These are phyloP conservation scores for Samsoniella hepiali DNA, from an alignment of 2,329 filamentous ascomycete genomes.

Conservation along the genomic window DNA sequence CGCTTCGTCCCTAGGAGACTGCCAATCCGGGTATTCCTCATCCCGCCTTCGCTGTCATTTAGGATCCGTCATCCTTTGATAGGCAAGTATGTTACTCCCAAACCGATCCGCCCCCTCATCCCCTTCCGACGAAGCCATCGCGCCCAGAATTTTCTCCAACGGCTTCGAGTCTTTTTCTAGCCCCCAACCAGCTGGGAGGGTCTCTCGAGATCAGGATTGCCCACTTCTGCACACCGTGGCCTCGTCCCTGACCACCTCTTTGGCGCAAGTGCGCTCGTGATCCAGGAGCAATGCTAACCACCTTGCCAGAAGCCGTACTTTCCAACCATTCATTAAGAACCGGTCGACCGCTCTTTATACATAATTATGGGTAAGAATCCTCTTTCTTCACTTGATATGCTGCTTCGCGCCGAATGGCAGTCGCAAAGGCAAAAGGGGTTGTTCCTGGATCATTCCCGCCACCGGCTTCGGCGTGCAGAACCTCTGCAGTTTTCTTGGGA, in stretches of 20 bases:
- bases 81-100: slow-evolving; percentile 9
- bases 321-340: slow-evolving; percentile 28
- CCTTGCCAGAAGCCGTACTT: slow-evolving; percentile 29
- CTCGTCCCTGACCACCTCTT: not conserved
- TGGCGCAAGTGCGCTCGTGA: slow-evolving; percentile 1
- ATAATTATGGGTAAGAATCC: slow-evolving; percentile 42
- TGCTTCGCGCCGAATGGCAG: slow-evolving; percentile 25
- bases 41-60: slow-evolving; percentile 8
- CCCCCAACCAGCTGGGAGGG: not conserved
- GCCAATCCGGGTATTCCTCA: not conserved
- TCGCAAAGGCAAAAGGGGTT: slow-evolving; percentile 27
- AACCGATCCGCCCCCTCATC: not conserved
- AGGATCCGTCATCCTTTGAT: slow-evolving; percentile 17
- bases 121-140: slow-evolving; percentile 10
- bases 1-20: slow-evolving; percentile 1
- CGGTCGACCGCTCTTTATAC: slow-evolving; percentile 37
- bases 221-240: not conserved
- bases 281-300: slow-evolving; percentile 12
- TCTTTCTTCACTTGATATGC: slow-evolving; percentile 26
- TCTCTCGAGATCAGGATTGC: not conserved
- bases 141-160: not conserved
- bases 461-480: not conserved
- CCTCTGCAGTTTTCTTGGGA: not conserved
- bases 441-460: slow-evolving; percentile 5
- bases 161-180: not conserved